phyloP scores from a whole-genome alignment of 2,329 filamentous ascomycete genomes.

The Xylariales sp. region DNA sequence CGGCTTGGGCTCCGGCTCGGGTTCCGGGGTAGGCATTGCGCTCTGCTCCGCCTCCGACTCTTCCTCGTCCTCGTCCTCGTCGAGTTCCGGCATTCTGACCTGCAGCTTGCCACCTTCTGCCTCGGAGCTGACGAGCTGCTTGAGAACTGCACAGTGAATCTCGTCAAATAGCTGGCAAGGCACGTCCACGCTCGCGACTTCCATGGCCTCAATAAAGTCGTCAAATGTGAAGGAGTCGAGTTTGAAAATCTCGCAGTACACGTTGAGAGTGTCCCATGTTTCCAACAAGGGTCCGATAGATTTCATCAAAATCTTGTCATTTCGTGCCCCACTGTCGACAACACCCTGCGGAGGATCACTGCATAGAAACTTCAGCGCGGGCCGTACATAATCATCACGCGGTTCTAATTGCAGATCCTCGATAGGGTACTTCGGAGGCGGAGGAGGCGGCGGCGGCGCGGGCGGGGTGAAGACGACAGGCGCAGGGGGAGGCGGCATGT shows the following conservation, averaged over 20 bases:
- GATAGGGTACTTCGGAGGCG: conserved; percentile 87
- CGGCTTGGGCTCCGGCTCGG: conserved; percentile 62
- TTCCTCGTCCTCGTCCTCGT: conserved; percentile 63
- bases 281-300: conserved; percentile 84
- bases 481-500: conserved; percentile 40
- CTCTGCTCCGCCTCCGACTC: conserved; percentile 54
- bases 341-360: conserved; percentile 53
- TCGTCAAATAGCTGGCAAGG: conserved; percentile 85
- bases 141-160: conserved; percentile 85
- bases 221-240: conserved; percentile 98
- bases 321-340: conserved; percentile 40
- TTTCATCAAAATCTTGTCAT: conserved; percentile 68
- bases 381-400: conserved; percentile 61
- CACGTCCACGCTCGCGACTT: conserved; percentile 66
- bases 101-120: conserved; percentile 73
- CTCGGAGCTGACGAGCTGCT: conserved; percentile 74
- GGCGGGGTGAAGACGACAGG: conserved; percentile 35
- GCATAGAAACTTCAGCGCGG: conserved; percentile 73
- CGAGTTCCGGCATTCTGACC: conserved; percentile 70
- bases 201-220: conserved; percentile 86
- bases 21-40: conserved; percentile 57
- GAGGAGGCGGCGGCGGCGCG: conserved; percentile 61
- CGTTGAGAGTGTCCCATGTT: conserved; percentile 94
- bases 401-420: conserved; percentile 84
- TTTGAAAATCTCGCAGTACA: conserved; percentile 93